Conservation (phyloP, 2,329 filamentous ascomycete species). For the Cladosporium halotolerans region DNA sequence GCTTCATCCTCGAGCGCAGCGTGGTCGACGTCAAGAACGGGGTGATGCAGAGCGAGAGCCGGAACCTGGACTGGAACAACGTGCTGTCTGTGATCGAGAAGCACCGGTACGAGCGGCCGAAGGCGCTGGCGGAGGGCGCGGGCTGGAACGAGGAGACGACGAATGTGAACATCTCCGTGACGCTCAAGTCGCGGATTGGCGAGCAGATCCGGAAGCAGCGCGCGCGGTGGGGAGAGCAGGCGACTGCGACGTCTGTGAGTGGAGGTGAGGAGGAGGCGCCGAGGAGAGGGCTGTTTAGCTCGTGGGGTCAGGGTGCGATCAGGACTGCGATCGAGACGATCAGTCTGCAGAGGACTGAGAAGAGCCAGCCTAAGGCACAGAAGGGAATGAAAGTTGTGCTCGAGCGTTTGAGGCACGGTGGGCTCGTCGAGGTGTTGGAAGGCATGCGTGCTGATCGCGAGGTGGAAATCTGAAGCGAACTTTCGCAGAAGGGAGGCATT, state of each 20-base stretch:
- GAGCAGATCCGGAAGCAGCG: conserved; percentile 57
- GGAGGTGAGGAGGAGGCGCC: conserved; percentile 40
- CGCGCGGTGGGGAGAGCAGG: conserved; percentile 33
- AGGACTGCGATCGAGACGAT: conserved; percentile 75
- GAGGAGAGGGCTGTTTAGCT: conserved; percentile 51
- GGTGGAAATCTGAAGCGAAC: conserved; percentile 12
- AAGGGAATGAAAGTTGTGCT: conserved; percentile 75
- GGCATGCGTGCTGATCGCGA: conserved; percentile 58
- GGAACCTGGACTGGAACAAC: conserved; percentile 76
- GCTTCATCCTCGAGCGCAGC: conserved; percentile 72
- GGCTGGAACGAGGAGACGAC: conserved; percentile 41
- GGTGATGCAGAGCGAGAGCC: conserved; percentile 76
- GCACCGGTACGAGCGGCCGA: conserved; percentile 60
- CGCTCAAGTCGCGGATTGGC: conserved; percentile 65
- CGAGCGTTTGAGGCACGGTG: conserved; percentile 61
- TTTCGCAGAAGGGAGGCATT: background rate
- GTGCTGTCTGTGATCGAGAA: conserved; percentile 72
- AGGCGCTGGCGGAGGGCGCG: conserved; percentile 15
- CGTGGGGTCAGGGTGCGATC: conserved; percentile 64
- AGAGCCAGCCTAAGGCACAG: conserved; percentile 71
- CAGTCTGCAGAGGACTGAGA: conserved; percentile 68
- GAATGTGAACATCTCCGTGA: conserved; percentile 66
- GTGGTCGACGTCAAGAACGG: conserved; percentile 73
- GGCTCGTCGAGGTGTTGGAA: conserved; percentile 63
- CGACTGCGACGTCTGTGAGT: conserved; percentile 33